Evolutionary conservation across 2,329 filamentous ascomycete genomes (phyloP).

Genomic region (Arachnopeziza araneosa): DNA sequence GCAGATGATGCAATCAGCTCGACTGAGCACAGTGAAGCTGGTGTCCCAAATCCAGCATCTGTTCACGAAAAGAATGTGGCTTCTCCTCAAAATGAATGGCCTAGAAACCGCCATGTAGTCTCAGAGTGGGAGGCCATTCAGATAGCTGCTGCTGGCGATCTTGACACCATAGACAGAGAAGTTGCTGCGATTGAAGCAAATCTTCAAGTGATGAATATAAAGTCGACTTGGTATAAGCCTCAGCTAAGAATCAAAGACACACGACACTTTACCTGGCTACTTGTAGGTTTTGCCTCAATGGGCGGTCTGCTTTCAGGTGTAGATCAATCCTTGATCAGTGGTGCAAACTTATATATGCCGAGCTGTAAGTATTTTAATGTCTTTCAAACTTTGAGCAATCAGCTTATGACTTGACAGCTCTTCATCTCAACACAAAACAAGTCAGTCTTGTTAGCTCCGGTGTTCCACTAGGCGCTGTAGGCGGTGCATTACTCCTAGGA

Average conservation of each 20-base stretch:
- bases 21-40: conserved; percentile 10
- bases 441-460: conserved; percentile 63
- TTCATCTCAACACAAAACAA: conserved; percentile 49
- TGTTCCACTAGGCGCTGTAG: conserved; percentile 68
- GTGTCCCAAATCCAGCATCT: conserved; percentile 2
- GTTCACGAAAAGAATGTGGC: conserved; percentile 13
- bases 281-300: conserved; percentile 62
- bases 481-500: conserved; percentile 60
- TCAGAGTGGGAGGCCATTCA: conserved; percentile 30
- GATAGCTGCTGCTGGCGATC: conserved; percentile 26
- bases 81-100: not conserved
- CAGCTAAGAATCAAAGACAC: conserved; percentile 56
- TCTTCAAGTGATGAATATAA: conserved; percentile 22
- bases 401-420: conserved; percentile 31
- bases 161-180: conserved; percentile 30
- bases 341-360: conserved; percentile 63
- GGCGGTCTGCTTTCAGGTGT: conserved; percentile 67
- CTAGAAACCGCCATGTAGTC: not conserved
- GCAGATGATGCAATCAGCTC: conserved; percentile 7
- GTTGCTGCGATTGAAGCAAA: conserved; percentile 31
- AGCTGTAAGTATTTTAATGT: conserved; percentile 11
- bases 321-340: conserved; percentile 68
- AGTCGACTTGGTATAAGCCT: conserved; percentile 34
- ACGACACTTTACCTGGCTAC: conserved; percentile 51
- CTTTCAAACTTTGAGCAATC: not conserved